Conservation (phyloP, 2,329 filamentous ascomycete genomes). For the Aspergillus spinulosporus region DNA sequence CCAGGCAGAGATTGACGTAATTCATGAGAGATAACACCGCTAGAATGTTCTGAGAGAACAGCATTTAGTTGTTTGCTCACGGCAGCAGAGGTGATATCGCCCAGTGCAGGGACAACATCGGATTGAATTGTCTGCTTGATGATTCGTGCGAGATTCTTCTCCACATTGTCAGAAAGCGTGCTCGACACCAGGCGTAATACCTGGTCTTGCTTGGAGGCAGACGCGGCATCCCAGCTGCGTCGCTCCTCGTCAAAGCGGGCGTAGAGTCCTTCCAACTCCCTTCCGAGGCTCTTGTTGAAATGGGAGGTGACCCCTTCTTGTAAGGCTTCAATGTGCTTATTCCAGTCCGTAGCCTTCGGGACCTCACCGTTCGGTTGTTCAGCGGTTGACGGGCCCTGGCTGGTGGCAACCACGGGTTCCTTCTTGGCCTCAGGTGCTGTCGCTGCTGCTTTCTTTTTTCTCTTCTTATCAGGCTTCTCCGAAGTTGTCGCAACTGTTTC, state of each 20-base stretch:
- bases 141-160: slow-evolving; percentile 74
- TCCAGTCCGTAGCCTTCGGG: slow-evolving; percentile 45
- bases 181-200: slow-evolving; percentile 67
- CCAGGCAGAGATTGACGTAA: slow-evolving; percentile 69
- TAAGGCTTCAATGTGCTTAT: slow-evolving; percentile 61
- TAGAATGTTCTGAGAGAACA: slow-evolving; percentile 66
- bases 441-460: slow-evolving; percentile 59
- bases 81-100: slow-evolving; percentile 64
- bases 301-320: slow-evolving; percentile 50
- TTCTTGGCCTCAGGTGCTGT: slow-evolving; percentile 41
- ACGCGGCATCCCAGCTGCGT: slow-evolving; percentile 62
- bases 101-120: slow-evolving; percentile 72
- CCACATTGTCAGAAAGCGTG: slow-evolving; percentile 69
- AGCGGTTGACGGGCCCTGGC: neutral
- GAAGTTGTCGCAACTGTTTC: slow-evolving; percentile 29
- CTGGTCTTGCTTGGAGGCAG: slow-evolving; percentile 66
- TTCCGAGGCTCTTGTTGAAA: slow-evolving; percentile 49
- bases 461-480: slow-evolving; percentile 69
- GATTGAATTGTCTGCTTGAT: slow-evolving; percentile 74
- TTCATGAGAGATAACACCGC: slow-evolving; percentile 69
- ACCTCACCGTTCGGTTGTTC: slow-evolving; percentile 19
- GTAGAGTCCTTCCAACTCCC: slow-evolving; percentile 58
- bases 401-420: slow-evolving; percentile 25
- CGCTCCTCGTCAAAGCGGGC: slow-evolving; percentile 69
- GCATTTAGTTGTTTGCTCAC: slow-evolving; percentile 71